Base-by-base conservation (phyloP, 106 monocot species). In the Acanthochlamys bracteata region DNA sequence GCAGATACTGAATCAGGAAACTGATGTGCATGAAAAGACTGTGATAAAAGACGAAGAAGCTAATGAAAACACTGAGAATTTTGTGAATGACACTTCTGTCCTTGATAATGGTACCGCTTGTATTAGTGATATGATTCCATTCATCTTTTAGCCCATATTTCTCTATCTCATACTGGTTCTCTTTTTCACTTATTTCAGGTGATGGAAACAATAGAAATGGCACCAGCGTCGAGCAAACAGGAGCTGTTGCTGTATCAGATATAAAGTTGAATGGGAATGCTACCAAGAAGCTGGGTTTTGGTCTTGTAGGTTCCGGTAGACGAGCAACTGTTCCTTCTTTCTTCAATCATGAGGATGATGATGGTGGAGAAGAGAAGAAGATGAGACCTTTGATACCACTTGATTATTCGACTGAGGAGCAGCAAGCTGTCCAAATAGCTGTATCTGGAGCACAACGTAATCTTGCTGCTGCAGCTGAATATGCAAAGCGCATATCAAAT, bases 301-400 rank as follows among this genome's bases (percentile, higher is more conserved):
- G 96, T 41, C 66, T 91, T 15, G 73, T 85, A 17, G 79, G 80
- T 39, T 91, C 82, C 41, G 91, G 96, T 57, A 96, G 84, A 74
- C 52, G 80, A 60, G 60, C 91, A 25, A 67, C 88, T 65, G 88
- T 98, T 47, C 83, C 81, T 27, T 91, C 96, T 53, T 87, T 91
- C 72, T 98, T 98, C 51, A 80, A 77, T 60, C 71, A 86, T 62
- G 96, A 85, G 66, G 95, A 96, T 45, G 96, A 94, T 56, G 94
- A 98, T 64, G 82, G 79, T 76, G 57, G 76, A 13, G 80, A 88
- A 24, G 88, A 98, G 23, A 98, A 88, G 63, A 88, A 91, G 69
- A 88, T 91, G 91, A 77, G 96, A 75, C 96, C 96, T 24, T 63
- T 98, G 65, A 84, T 98, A 11, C 96, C 96, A n/a, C 84, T 98